Base-by-base conservation (phyloP, 179 eudicot species). In the Silene vulgaris region DNA sequence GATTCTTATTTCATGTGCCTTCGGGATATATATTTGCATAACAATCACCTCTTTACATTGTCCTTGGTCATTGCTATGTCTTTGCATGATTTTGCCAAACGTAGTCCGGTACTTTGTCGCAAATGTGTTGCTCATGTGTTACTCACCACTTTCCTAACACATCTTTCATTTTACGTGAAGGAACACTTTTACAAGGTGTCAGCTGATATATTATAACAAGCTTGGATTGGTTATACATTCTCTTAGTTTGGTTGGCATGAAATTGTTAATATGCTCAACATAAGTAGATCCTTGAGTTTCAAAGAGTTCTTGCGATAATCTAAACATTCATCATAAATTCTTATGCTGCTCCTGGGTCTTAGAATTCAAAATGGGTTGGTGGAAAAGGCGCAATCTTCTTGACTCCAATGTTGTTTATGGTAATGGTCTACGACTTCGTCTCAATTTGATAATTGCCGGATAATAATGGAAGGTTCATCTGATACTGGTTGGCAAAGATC, bases 391-490 rank as follows among this genome's bases (percentile, higher is more conserved):
- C 59, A 26, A 75, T 72, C 56, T 45, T 66, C 48, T 72, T 62
- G 50, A 76, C 68, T 71, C 76, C 43, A 74, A 45, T 82, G 61
- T 52, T 52, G 59, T 77, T 26, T 65, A 57, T 75, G 17, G 62
- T 28, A 66, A 65, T 21, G 26, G 52, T 69, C 37, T 71, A 37
- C 72, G 60, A 56, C 28, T 23, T 76, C 59, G 59, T 7, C 71
- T 75, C 71, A 75, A 73, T 78, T 75, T 75, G 48, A 57, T 80
- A 23, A 79, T 82, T 69, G 69, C 81, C 73, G 76, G 85, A 67
- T 85, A 79, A 84, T n/a, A 59, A 91, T 91, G 98, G 98, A 90
- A 70, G 90, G 91, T 77, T 89, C 98, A 65, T 86, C 93, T 76
- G 89, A 87, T 65, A 84, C 87, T 80, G 86, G 82, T 76, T 83